Base-by-base conservation (phyloP, 2,329 filamentous ascomycete genomes). In the Phymatotrichopsis omnivora region DNA sequence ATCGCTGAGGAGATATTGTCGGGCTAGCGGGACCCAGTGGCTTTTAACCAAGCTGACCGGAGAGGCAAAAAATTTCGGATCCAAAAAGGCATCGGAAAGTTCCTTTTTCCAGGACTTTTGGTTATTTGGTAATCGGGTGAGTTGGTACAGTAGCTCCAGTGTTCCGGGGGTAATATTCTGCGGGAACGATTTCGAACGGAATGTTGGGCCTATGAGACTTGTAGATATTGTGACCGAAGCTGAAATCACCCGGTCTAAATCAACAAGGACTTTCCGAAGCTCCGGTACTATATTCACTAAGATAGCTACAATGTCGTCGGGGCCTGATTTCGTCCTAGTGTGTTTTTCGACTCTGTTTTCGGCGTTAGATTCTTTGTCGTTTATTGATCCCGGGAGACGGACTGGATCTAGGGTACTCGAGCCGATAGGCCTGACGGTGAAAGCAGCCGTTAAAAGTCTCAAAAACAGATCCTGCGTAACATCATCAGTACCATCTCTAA, bases 81-180 rank as follows among this genome's bases (percentile, higher is more conserved):
- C 87, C 59, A 93, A 91, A 66, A 96, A 94, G 1, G 86, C 86
- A 61, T 96, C 91, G 0, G 76, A 72, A 1, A 96, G 73, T 57
- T 98, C 93, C 62, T 87, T 94, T 65, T 82, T 93, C 85, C 89
- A 95, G 1, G 78, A 71, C 63, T 93, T 95, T 51, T 89, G 82
- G 42, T 82, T 82, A 55, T 82, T 82, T 2, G 82, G 76, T 22
- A 94, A 70, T 56, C 79, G 79, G 1, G 82, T 76, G 43, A 96
- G 73, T 54, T 89, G 78, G 43, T 81, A 78, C 2, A 96, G 65
- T 11, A 98, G 71, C 11, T 72, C 69, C 42, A 98, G 66, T 6
- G 82, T 76, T 47, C 73, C 78, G 47, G 73, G 71, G 10, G 80
- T 82, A 5, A 96, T 72, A 19, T 85, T 93, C 19, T 86, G 81